These are phyloP conservation scores for Aureobasidium melanogenum DNA, from an alignment of 2,329 filamentous ascomycete genomes.

Conservation along the genomic window DNA sequence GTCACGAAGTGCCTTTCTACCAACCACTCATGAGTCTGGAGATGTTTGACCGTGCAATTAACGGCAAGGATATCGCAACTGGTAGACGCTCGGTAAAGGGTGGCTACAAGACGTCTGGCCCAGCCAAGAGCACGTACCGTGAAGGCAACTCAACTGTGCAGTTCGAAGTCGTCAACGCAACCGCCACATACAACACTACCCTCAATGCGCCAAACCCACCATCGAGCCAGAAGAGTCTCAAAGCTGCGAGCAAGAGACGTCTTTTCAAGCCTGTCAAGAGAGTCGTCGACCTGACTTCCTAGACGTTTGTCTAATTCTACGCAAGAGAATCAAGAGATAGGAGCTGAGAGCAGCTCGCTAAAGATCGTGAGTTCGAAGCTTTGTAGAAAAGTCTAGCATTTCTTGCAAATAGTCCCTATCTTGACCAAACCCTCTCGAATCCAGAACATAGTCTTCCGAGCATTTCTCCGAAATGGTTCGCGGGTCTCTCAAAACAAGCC, in stretches of 20 bases:
- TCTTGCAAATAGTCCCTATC: no score
- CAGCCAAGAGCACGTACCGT: conserved; percentile 29
- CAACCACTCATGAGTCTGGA: conserved; percentile 42
- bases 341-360: not conserved
- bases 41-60: conserved; percentile 42
- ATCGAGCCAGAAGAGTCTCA: not conserved
- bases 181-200: conserved; percentile 12
- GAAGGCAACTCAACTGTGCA: conserved; percentile 26
- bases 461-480: no score
- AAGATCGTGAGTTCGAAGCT: not conserved
- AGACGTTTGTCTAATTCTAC: not conserved
- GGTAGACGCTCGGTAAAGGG: conserved; percentile 35
- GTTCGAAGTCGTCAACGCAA: conserved; percentile 4
- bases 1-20: conserved; percentile 47
- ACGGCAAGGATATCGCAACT: conserved; percentile 42
- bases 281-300: not conserved
- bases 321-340: not conserved
- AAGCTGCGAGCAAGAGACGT: conserved; percentile 6
- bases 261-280: conserved; percentile 5
- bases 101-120: conserved; percentile 27
- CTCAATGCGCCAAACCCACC: conserved; percentile 7
- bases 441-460: no score
- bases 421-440: no score
- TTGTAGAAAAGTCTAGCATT: no score
- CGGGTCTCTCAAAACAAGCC: no score